Evolutionary conservation across 306 rosid species (phyloP).

Genomic region (Lotus japonicus): DNA sequence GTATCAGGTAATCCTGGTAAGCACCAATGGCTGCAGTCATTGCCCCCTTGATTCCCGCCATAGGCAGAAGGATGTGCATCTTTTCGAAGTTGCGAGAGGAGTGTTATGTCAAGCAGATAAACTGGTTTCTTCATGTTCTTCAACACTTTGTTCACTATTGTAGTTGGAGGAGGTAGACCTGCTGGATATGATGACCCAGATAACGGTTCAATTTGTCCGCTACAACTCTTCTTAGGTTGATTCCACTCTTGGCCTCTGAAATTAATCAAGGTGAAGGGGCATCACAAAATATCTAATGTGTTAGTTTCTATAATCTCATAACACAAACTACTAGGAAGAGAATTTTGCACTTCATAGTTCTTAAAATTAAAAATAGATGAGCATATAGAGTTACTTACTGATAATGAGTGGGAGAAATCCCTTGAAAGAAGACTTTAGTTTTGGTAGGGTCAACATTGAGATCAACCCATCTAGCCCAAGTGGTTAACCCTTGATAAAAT

Average conservation of each 20-base stretch:
- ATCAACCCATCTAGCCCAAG: conserved; percentile 87
- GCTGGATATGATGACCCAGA: conserved; percentile 66
- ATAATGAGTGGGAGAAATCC: conserved; percentile 84
- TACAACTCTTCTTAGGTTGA: conserved; percentile 60
- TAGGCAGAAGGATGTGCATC: conserved; percentile 85
- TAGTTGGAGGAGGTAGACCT: conserved; percentile 64
- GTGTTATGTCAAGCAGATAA: conserved; percentile 78
- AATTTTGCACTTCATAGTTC: not conserved
- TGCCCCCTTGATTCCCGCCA: conserved; percentile 39
- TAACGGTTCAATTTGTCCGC: conserved; percentile 65
- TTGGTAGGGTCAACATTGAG: conserved; percentile 44
- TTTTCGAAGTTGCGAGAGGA: conserved; percentile 75
- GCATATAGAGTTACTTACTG: conserved; percentile 39
- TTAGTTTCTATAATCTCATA: not conserved
- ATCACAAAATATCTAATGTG: not conserved
- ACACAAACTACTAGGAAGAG: not conserved
- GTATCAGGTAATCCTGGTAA: conserved; percentile 92
- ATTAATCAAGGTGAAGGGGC: not conserved
- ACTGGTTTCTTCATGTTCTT: conserved; percentile 53
- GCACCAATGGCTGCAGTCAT: conserved; percentile 97
- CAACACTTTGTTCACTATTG: conserved; percentile 53
- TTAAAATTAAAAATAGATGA: not conserved
- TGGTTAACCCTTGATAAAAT: conserved; percentile 53
- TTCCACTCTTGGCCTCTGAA: conserved; percentile 89
- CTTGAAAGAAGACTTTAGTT: conserved; percentile 79